Evolutionary conservation across 2,329 filamentous ascomycete genomes (phyloP), one percentile per base, ranked within the genome.

Genomic region (Aspergillus proliferans): DNA sequence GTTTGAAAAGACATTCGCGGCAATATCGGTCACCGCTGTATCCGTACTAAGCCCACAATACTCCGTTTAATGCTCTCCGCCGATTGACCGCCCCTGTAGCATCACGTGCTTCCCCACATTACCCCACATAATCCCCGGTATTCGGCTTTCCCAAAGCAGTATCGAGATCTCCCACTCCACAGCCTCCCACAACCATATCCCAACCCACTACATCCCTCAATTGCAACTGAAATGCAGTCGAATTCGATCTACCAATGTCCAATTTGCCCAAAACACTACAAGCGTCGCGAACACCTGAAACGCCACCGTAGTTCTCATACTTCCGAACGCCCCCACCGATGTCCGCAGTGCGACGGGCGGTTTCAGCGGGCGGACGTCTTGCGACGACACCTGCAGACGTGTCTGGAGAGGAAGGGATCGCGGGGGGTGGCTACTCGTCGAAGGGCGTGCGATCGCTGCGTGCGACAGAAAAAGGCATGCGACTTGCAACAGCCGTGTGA

Each of bases 331-430:
- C 67, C 66, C 8, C 60, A 67, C 47, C 54, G 55, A 30, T 71
- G 68, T 52, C 48, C 52, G 7, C 49, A 57, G 2, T 71, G 69
- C 38, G 54, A 54, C 26, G 61, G 61, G 4, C 53, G 62, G 0
- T 71, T 71, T 45, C 64, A 69, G 51, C 60, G 69, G 15, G 64
- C 64, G 4, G 68, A 71, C 53, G 64, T 69, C 15, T 56, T 71
- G n/a, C 65, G 64, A 43, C 61, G 68, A 3, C 69, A 71, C 51
- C 33, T 63, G 19, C 56, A 63, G 43, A 65, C 64, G 3, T 70
- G 67, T 49, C 7, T 30, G 41, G 41, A 21, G 7, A 26, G 22
- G 59, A 64, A 33, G 64, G 60, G 33, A 43, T 40, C 7, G 21
- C 18, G 9, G 19, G 22, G 2, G 48, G 36, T 9, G n/a, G 9